These are phyloP conservation scores for Nemania abortiva DNA, from an alignment of 2,329 filamentous ascomycete genomes.

Conservation along the genomic window DNA sequence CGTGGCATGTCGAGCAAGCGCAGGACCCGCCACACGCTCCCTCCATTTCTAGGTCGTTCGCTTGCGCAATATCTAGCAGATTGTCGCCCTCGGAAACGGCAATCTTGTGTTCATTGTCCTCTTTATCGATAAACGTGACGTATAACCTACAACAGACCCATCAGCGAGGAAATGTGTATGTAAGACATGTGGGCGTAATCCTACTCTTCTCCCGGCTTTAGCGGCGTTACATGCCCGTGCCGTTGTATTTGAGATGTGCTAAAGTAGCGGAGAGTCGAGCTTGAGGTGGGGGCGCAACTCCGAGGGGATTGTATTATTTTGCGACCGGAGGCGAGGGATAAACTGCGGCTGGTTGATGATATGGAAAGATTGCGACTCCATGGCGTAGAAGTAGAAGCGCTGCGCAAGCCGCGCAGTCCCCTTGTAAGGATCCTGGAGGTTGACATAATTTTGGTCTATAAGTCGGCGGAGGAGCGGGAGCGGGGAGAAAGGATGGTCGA, in stretches of 20 bases:
- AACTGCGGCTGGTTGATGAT: constrained; percentile 10
- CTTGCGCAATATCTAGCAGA: constrained; percentile 93
- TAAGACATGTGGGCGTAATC: constrained; percentile 49
- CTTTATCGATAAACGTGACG: constrained; percentile 94
- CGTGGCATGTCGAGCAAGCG: constrained; percentile 92
- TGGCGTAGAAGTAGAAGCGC: constrained; percentile 3
- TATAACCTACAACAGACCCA: constrained; percentile 70
- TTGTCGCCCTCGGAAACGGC: constrained; percentile 90
- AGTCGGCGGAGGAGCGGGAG: constrained; percentile 8
- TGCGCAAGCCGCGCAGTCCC: constrained; percentile 27
- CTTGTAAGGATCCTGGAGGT: constrained; percentile 17
- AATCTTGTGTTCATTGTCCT: constrained; percentile 79
- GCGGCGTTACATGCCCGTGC: constrained; percentile 86
- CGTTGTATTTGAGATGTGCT: constrained; percentile 69
- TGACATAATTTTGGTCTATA: constrained; percentile 24
- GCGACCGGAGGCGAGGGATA: constrained; percentile 8
- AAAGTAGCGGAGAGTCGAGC: constrained; percentile 65
- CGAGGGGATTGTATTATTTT: constrained; percentile 18
- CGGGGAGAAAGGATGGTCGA: not conserved
- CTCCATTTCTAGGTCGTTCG: constrained; percentile 97
- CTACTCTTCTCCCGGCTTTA: constrained; percentile 93
- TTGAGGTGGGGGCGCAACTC: constrained; percentile 23
- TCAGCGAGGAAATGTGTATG: too few species aligned
- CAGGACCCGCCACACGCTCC: constrained; percentile 95
- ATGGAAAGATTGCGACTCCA: constrained; percentile 23